These are phyloP conservation scores for Fusarium sp. DNA, from an alignment of 2,329 filamentous ascomycete genomes.

Conservation along the genomic window DNA sequence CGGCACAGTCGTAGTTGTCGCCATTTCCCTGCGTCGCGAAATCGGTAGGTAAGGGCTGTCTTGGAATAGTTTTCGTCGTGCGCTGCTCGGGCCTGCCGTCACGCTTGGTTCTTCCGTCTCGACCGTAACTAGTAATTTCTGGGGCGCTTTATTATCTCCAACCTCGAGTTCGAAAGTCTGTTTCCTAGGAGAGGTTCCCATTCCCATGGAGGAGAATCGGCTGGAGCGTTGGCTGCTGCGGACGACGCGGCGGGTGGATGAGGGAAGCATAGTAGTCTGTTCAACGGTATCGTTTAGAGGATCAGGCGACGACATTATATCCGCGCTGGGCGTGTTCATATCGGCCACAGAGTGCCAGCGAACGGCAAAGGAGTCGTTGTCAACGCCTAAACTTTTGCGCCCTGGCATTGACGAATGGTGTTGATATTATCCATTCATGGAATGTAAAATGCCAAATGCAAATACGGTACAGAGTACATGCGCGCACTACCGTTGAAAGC, in stretches of 20 bases:
- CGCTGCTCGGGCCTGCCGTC: slow-evolving; percentile 48
- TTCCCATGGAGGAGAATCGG: slow-evolving; percentile 49
- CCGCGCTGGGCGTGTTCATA: slow-evolving; percentile 53
- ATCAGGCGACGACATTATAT: slow-evolving; percentile 63
- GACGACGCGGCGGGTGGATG: slow-evolving; percentile 55
- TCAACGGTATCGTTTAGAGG: slow-evolving; percentile 57
- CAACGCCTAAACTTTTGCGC: slow-evolving; percentile 39
- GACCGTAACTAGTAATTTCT: slow-evolving; percentile 66
- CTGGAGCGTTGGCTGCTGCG: slow-evolving; percentile 58
- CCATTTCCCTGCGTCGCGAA: slow-evolving; percentile 50
- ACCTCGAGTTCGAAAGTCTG: slow-evolving; percentile 68
- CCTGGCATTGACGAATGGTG: slow-evolving; percentile 46
- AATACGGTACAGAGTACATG: slow-evolving; percentile 7
- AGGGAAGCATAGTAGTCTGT: slow-evolving; percentile 50
- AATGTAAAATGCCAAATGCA: slow-evolving; percentile 28
- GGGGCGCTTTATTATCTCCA: slow-evolving; percentile 61
- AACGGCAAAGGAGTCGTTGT: slow-evolving; percentile 46
- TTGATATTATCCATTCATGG: slow-evolving; percentile 35
- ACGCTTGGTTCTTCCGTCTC: slow-evolving; percentile 59
- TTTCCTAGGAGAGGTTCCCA: slow-evolving; percentile 62
- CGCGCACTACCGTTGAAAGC: slow-evolving; percentile 20
- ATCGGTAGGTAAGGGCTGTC: slow-evolving; percentile 53
- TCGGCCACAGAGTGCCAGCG: slow-evolving; percentile 52
- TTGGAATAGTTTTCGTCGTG: slow-evolving; percentile 57
- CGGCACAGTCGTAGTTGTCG: slow-evolving; percentile 63